A percentile compares a stretch with the other conserved stretches of the same genome.
Conservation (phyloP, 163 green algal species). For the Scenedesmus sp. region DNA sequence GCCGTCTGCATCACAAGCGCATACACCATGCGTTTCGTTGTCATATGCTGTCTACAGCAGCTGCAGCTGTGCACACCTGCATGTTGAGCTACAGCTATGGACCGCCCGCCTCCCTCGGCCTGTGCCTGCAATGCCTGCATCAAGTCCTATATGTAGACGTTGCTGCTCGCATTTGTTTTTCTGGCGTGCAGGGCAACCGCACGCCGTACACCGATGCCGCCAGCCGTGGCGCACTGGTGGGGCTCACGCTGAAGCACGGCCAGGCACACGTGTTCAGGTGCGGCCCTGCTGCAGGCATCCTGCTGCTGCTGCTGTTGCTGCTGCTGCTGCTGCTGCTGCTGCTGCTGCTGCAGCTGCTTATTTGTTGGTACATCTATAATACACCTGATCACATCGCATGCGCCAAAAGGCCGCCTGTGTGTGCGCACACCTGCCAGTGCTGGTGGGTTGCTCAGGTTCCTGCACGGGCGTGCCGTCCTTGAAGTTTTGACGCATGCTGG, state of each 20-base stretch:
- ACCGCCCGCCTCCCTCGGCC: not conserved
- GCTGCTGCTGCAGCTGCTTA: too few relatives aligned
- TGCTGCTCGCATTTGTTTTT: not conserved
- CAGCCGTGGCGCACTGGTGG: conserved; percentile 78
- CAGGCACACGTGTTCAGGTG: conserved; percentile 78
- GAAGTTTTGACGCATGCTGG: too few relatives aligned
- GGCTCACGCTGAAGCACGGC: conserved; percentile 82
- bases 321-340: too few relatives aligned
- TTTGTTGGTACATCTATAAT: too few relatives aligned
- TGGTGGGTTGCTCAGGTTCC: not conserved
- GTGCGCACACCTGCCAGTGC: not conserved
- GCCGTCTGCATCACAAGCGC: too few relatives aligned
- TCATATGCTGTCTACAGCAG: too few relatives aligned
- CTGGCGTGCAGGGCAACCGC: conserved; percentile 80
- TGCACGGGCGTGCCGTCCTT: conserved; percentile 10
- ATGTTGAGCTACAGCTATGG: too few relatives aligned
- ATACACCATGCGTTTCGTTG: too few relatives aligned
- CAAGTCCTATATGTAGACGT: not conserved
- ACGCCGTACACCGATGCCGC: conserved; percentile 87
- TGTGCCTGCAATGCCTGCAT: not conserved
- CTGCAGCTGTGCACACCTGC: too few relatives aligned
- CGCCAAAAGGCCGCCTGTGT: too few relatives aligned
- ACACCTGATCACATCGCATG: not conserved
- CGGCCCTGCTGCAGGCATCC: not conserved
- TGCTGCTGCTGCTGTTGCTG: not conserved